These are phyloP conservation scores for Magnaporthiopsis rhizophila DNA, from an alignment of 2,329 filamentous ascomycete species.

Conservation along the genomic window DNA sequence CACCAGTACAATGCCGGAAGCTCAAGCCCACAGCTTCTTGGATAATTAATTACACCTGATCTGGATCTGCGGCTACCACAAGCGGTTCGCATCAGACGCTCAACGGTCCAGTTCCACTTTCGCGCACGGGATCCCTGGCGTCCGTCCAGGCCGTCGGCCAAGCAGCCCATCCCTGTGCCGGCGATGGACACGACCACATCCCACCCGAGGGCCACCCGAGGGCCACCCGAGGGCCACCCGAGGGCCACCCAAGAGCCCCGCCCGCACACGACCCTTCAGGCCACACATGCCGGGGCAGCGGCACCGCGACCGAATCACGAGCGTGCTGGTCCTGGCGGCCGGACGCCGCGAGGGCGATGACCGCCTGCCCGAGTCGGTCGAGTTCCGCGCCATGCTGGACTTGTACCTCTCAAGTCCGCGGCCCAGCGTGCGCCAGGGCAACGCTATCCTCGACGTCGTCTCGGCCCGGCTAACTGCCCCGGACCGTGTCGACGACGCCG, in stretches of 20 bases:
- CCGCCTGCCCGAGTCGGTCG: background rate
- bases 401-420: background rate
- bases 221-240: too few species aligned
- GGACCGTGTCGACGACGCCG: background rate
- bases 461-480: background rate
- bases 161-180: too few species aligned
- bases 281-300: background rate
- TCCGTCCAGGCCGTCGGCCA: background rate
- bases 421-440: background rate
- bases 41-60: background rate
- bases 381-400: background rate
- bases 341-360: background rate
- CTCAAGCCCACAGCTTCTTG: background rate
- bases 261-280: background rate
- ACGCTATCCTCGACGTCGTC: background rate
- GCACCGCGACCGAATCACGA: background rate
- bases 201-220: too few species aligned
- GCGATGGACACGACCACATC: background rate
- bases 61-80: background rate
- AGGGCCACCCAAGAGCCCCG: background rate
- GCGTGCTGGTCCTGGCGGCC: background rate
- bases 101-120: background rate
- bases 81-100: background rate
- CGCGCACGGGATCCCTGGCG: background rate
- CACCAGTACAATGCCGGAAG: background rate